A percentile compares a stretch with the other conserved stretches of the same genome.
Evolutionary conservation across 2,329 filamentous ascomycete species (phyloP).

Genomic region (Dothideomycetidae sp.): DNA sequence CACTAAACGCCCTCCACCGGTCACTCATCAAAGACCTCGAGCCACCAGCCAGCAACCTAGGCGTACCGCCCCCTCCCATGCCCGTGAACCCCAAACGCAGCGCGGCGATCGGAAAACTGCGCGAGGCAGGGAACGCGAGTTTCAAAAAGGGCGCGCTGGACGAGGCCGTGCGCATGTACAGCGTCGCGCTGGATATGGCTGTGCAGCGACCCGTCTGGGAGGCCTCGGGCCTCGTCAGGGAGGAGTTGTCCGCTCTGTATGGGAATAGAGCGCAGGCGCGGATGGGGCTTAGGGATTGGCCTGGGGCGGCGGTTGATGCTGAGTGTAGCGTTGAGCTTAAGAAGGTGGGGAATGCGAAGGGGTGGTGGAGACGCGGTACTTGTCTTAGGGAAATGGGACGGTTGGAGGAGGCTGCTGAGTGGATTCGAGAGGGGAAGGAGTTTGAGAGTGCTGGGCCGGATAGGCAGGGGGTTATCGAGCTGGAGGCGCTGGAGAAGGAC

Average conservation of each 20-base stretch:
- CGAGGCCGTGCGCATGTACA: constrained; percentile 71
- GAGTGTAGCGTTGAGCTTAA: constrained; percentile 80
- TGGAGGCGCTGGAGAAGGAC: constrained; percentile 11
- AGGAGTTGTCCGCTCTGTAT: constrained; percentile 68
- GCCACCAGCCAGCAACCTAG: constrained; percentile 43
- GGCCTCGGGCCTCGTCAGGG: constrained; percentile 64
- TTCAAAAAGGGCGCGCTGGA: constrained; percentile 63
- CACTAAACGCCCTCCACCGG: constrained; percentile 68
- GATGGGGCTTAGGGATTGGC: constrained; percentile 70
- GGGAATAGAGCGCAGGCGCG: constrained; percentile 82
- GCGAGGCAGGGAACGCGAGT: constrained; percentile 69
- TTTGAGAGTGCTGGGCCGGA: constrained; percentile 52
- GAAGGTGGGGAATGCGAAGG: constrained; percentile 77
- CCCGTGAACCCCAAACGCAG: constrained; percentile 87
- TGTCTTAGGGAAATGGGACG: constrained; percentile 85
- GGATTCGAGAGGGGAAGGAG: constrained; percentile 65
- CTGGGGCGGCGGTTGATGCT: constrained; percentile 75
- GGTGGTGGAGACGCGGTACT: constrained; percentile 78
- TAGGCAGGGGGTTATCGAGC: constrained; percentile 14
- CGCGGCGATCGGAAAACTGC: constrained; percentile 77
- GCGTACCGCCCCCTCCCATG: constrained; percentile 68
- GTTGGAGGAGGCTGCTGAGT: constrained; percentile 65
- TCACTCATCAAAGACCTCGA: constrained; percentile 46
- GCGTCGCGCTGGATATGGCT: constrained; percentile 82
- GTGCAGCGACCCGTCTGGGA: constrained; percentile 74